Evolutionary conservation across 352 stramenopile species (phyloP).

Genomic region (Phytophthora brassicae): DNA sequence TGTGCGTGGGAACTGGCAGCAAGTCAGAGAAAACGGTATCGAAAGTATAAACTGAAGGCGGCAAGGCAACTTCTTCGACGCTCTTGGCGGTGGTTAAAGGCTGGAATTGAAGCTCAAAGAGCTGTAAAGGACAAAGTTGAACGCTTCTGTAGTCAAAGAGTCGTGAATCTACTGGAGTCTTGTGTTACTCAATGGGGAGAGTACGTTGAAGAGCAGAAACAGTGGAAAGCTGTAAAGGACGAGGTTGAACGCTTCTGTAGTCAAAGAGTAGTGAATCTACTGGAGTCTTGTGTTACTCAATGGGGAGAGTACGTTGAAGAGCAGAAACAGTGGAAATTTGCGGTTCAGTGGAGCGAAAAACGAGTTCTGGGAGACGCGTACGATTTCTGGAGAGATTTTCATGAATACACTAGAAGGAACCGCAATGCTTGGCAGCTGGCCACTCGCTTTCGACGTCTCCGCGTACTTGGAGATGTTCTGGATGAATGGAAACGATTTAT

Average conservation of each 20-base stretch:
- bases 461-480: slow-evolving; percentile 11
- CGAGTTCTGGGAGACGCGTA: slow-evolving; percentile 17
- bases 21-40: slow-evolving; percentile 3
- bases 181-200: no score
- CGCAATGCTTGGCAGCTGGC: slow-evolving; percentile 20
- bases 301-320: slow-evolving; percentile 24
- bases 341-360: slow-evolving; percentile 23
- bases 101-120: slow-evolving; percentile 13
- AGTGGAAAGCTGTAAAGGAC: slow-evolving; percentile 2
- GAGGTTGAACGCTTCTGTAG: slow-evolving; percentile 9
- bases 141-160: neutral
- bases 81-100: slow-evolving; percentile 20
- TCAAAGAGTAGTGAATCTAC: neutral
- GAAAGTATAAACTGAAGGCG: slow-evolving; percentile 14
- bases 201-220: no score
- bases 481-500: slow-evolving; percentile 8
- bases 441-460: slow-evolving; percentile 20
- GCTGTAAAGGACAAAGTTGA: slow-evolving; percentile 8
- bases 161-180: neutral
- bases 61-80: slow-evolving; percentile 11
- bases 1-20: slow-evolving; percentile 14
- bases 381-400: slow-evolving; percentile 21
- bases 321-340: slow-evolving; percentile 23
- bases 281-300: slow-evolving; percentile 8
- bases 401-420: slow-evolving; percentile 9